Conservation (phyloP, 176 grass and related monocot genomes). For the Guadua angustifolia region DNA sequence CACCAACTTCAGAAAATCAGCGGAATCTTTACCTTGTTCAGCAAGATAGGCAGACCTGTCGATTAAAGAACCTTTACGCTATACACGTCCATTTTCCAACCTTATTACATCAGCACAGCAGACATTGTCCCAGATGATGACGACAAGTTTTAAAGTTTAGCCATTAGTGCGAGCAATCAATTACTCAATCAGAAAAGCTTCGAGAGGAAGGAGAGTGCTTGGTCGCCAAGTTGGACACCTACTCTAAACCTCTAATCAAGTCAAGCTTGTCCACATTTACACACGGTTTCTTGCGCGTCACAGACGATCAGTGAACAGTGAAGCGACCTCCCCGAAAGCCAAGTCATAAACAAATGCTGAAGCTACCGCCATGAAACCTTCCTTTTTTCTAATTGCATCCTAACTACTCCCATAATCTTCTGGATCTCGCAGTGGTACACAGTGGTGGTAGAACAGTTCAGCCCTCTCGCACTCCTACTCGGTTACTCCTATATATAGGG, state of each 20-base stretch:
- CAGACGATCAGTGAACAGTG: not conserved
- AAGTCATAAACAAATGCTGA: not conserved
- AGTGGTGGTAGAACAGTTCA: not conserved
- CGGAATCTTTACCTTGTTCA: not conserved
- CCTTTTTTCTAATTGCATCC: not conserved
- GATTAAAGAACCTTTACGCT: not conserved
- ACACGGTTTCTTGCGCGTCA: not conserved
- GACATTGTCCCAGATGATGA: not conserved
- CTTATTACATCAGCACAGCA: not conserved
- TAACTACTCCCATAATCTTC: not conserved
- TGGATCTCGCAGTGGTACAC: not conserved
- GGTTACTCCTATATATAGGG: not conserved
- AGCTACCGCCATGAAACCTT: not conserved
- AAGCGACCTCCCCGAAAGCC: not conserved
- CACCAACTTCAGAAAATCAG: no score
- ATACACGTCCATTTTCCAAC: not conserved
- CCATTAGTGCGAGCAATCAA: not conserved
- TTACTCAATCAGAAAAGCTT: not conserved
- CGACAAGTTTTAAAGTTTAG: not conserved
- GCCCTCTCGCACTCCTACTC: not conserved
- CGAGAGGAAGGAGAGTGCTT: not conserved
- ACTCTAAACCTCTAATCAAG: not conserved
- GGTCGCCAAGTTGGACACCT: not conserved
- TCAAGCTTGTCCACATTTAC: not conserved
- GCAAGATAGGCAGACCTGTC: not conserved